A percentile compares a stretch with the other conserved stretches of the same genome.
phyloP scores from a whole-genome alignment of 257 asterid species.

The Ophiorrhiza pumila region DNA sequence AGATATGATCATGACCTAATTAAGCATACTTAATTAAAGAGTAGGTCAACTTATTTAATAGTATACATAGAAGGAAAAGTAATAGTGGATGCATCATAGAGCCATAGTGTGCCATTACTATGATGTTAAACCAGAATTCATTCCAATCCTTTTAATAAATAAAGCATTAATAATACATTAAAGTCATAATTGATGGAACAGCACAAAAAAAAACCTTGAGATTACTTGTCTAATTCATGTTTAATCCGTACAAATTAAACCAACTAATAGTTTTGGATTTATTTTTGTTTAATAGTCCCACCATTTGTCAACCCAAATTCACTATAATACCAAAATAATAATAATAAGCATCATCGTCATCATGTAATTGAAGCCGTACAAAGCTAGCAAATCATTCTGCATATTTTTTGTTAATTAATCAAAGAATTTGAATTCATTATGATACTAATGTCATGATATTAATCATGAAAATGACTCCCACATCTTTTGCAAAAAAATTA shows the following conservation, averaged over 20 bases:
- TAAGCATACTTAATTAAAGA: neutral
- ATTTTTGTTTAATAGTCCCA: neutral
- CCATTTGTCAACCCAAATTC: neutral
- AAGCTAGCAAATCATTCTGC: slow-evolving; percentile 1
- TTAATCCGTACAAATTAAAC: slow-evolving; percentile 8
- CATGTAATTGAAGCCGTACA: neutral
- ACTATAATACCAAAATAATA: neutral
- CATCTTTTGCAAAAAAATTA: neutral
- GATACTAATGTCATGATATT: too few species aligned
- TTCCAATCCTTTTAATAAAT: neutral
- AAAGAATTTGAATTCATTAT: neutral
- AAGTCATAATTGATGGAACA: slow-evolving; percentile 3
- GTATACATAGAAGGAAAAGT: neutral
- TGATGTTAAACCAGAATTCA: neutral
- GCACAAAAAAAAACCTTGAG: neutral
- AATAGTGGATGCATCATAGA: neutral
- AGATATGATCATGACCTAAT: neutral
- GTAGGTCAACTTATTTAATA: too few species aligned
- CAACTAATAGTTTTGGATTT: neutral
- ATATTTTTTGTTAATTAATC: neutral
- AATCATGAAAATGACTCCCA: slow-evolving; percentile 1
- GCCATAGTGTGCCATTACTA: neutral
- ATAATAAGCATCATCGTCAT: neutral
- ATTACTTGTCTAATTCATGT: slow-evolving; percentile 6
- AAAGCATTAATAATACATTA: too few species aligned